Conservation (phyloP, 2,329 filamentous ascomycete genomes). For the Epichloe scottii region DNA sequence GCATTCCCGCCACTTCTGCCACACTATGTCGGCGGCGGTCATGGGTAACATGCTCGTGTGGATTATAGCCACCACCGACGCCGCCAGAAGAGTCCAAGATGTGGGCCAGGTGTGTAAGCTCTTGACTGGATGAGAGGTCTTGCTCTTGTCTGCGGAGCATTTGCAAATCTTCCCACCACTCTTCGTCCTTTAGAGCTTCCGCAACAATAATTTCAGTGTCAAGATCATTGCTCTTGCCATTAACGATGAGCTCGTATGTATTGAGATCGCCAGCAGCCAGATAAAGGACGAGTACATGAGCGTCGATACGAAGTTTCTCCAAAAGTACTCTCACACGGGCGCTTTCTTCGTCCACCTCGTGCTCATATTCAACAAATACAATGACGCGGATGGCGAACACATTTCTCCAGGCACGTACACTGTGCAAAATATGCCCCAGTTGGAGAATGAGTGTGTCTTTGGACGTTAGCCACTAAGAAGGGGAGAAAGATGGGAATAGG, state of each 20-base stretch:
- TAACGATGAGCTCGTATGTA: slow-evolving; percentile 68
- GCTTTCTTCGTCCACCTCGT: slow-evolving; percentile 67
- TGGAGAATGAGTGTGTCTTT: slow-evolving; percentile 68
- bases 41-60: slow-evolving; percentile 21
- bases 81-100: slow-evolving; percentile 30
- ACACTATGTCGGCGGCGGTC: slow-evolving; percentile 33
- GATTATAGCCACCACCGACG: slow-evolving; percentile 27
- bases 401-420: slow-evolving; percentile 68
- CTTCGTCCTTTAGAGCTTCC: slow-evolving; percentile 53
- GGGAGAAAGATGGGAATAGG: neutral
- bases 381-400: slow-evolving; percentile 62
- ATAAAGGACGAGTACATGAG: slow-evolving; percentile 69
- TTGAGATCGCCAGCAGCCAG: slow-evolving; percentile 60
- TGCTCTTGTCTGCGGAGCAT: slow-evolving; percentile 31
- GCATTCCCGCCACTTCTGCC: slow-evolving; percentile 47
- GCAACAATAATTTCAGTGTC: slow-evolving; percentile 50
- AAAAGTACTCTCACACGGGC: slow-evolving; percentile 60
- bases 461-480: too few species aligned
- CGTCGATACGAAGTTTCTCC: slow-evolving; percentile 71
- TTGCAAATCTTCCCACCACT: slow-evolving; percentile 74
- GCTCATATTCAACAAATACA: slow-evolving; percentile 83
- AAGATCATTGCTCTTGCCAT: slow-evolving; percentile 45
- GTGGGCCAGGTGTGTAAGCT: slow-evolving; percentile 29
- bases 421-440: slow-evolving; percentile 71
- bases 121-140: slow-evolving; percentile 28